phyloP scores from a whole-genome alignment of 306 rosid species.

The Pachyrhizus erosus region DNA sequence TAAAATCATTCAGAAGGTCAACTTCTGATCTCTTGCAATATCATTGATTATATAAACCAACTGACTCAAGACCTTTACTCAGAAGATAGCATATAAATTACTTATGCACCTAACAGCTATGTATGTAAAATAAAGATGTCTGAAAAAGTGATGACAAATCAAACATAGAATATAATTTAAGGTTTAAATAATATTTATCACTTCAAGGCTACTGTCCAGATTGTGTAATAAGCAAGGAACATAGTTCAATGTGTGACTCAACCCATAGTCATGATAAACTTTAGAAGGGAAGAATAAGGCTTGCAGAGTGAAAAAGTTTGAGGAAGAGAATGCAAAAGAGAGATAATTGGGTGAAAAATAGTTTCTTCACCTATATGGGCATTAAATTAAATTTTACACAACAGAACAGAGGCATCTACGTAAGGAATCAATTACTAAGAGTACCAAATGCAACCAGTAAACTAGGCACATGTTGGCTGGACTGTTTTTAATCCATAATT shows the following conservation, averaged over 20 bases:
- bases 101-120: too few relatives aligned
- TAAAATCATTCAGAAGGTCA: too few relatives aligned
- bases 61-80: too few relatives aligned
- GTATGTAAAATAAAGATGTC: too few relatives aligned
- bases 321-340: neutral
- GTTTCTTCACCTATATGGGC: neutral
- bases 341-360: neutral
- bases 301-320: neutral
- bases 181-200: too few relatives aligned
- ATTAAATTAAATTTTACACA: neutral
- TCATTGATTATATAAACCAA: too few relatives aligned
- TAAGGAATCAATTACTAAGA: constrained; percentile 2
- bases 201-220: too few relatives aligned
- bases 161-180: too few relatives aligned
- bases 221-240: neutral
- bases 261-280: constrained; percentile 18
- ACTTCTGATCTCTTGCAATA: too few relatives aligned
- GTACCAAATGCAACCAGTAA: neutral
- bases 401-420: neutral
- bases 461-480: neutral
- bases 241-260: neutral
- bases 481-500: neutral
- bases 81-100: too few relatives aligned
- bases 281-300: neutral
- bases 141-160: too few relatives aligned